phyloP scores from a whole-genome alignment of 2,329 filamentous ascomycete species.

The Pyrenochaeta sp. region DNA sequence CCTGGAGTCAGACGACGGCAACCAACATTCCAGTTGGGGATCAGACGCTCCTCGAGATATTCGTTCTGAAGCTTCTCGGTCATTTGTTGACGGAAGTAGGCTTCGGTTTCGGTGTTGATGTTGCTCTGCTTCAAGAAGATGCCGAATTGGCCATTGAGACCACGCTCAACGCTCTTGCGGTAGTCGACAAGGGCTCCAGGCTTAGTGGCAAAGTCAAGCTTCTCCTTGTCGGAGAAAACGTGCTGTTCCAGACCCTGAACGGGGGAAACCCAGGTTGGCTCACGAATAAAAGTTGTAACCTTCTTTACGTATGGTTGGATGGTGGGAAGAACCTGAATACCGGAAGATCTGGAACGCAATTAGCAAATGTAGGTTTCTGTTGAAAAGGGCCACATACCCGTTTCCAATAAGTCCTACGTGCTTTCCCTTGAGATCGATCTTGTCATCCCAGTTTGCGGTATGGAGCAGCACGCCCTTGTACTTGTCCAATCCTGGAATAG shows the following conservation, averaged over 20 bases:
- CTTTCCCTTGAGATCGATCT: slow-evolving; percentile 58
- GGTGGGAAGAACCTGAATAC: slow-evolving; percentile 60
- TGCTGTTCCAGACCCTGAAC: slow-evolving; percentile 54
- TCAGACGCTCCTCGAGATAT: slow-evolving; percentile 42
- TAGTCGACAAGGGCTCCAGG: slow-evolving; percentile 50
- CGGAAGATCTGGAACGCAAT: slow-evolving; percentile 56
- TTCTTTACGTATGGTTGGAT: slow-evolving; percentile 55
- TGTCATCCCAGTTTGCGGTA: slow-evolving; percentile 63
- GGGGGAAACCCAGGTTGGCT: slow-evolving; percentile 60
- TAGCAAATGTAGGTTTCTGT: neutral
- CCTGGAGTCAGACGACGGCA: slow-evolving; percentile 56
- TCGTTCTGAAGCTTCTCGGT: slow-evolving; percentile 49
- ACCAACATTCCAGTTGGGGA: slow-evolving; percentile 44
- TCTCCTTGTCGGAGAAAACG: slow-evolving; percentile 52
- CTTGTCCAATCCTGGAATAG: slow-evolving; percentile 58
- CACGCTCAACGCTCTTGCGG: slow-evolving; percentile 55
- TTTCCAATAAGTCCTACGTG: slow-evolving; percentile 63
- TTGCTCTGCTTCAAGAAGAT: slow-evolving; percentile 55
- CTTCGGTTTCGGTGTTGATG: slow-evolving; percentile 51
- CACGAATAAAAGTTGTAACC: slow-evolving; percentile 59
- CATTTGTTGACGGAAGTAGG: slow-evolving; percentile 56
- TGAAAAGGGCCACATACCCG: slow-evolving; percentile 30
- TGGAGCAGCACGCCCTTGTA: slow-evolving; percentile 64
- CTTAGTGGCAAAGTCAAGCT: slow-evolving; percentile 51
- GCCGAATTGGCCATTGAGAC: slow-evolving; percentile 57